Evolutionary conservation across 106 monocot species (phyloP), one percentile per base, ranked within the genome.

Genomic region (Dendrobium officinale): DNA sequence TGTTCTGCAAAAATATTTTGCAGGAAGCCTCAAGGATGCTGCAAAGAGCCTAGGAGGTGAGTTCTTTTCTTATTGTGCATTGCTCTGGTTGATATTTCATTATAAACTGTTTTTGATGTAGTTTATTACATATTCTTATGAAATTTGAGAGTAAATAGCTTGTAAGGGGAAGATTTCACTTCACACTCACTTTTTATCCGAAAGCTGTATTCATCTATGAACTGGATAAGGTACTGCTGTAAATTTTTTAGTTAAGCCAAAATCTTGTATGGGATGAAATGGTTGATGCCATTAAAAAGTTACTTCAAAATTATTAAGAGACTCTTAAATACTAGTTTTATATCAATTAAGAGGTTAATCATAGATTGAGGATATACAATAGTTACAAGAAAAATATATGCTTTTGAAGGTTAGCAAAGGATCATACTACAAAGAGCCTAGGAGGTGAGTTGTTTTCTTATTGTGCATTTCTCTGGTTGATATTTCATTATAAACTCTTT

Each of bases 21-120:
- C 97, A 42, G 94, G 97, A 26, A 98, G 94, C 86, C 94, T 98
- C 42, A 98, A 94, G 84, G 91, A 92, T 82, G 97, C 97, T 77
- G 97, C 97, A 43, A 94, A 88, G 81, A 89, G 84, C 76, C 88
- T 98, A 79, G 97, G 97, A 9, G 97, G 97, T 94, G 42, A 83
- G 87, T 13, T 51, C 15, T 11, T 51, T 51, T 44, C 44, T 51
- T 51, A 13, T 51, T 11, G 13, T 11, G 51, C 51, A 51, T 51
- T 51, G 11, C 2, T 51, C 13, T 13, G 2, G 13, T 51, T 51
- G 10, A 13, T 51, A 51, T 51, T 51, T 51, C 51, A 11, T 51
- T 2, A 51, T 9, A 51, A 51, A 51, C 10, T 51, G 41, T 72
- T 75, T 11, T 15, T 79, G 20, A 72, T 31, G 45, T 37, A 82